Evolutionary conservation across 139 green algal species (phyloP).

Genomic region (Zygnema circumcarinatum): DNA sequence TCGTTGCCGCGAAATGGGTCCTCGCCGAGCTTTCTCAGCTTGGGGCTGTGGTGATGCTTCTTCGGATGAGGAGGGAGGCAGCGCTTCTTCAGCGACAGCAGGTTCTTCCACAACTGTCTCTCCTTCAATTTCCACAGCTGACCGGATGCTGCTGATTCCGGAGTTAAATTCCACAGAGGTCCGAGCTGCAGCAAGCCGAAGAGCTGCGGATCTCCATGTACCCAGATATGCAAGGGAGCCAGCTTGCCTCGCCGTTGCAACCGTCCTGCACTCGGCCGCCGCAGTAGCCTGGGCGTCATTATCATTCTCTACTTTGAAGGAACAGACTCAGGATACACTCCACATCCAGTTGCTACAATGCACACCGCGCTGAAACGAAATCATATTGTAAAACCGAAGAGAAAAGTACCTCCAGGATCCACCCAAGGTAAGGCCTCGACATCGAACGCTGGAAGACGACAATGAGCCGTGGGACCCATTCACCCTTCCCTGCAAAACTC

Average conservation of each 20-base stretch:
- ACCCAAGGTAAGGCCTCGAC: not conserved
- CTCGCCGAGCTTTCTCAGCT: constrained; percentile 4
- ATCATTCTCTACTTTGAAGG: too few relatives aligned
- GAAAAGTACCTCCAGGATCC: not conserved
- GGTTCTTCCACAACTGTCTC: constrained; percentile 26
- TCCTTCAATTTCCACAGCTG: constrained; percentile 21
- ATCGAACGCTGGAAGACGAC: not conserved
- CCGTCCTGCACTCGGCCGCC: not conserved
- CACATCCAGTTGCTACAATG: not conserved
- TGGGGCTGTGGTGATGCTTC: not conserved
- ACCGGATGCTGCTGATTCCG: not conserved
- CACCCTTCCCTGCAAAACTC: not conserved
- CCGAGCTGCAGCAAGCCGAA: not conserved
- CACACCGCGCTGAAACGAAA: not conserved
- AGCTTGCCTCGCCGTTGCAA: too few relatives aligned
- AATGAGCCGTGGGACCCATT: not conserved
- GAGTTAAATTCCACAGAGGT: not conserved
- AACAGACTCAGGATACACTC: not conserved
- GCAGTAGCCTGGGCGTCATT: too few relatives aligned
- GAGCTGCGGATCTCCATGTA: not conserved
- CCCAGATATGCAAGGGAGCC: too few relatives aligned
- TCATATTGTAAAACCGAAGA: not conserved
- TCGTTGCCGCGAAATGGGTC: constrained; percentile 14
- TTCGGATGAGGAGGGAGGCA: not conserved
- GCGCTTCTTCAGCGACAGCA: not conserved